Base-by-base conservation (phyloP, 192 early-diverging fungal genomes). In the Coemansia sp. region DNA sequence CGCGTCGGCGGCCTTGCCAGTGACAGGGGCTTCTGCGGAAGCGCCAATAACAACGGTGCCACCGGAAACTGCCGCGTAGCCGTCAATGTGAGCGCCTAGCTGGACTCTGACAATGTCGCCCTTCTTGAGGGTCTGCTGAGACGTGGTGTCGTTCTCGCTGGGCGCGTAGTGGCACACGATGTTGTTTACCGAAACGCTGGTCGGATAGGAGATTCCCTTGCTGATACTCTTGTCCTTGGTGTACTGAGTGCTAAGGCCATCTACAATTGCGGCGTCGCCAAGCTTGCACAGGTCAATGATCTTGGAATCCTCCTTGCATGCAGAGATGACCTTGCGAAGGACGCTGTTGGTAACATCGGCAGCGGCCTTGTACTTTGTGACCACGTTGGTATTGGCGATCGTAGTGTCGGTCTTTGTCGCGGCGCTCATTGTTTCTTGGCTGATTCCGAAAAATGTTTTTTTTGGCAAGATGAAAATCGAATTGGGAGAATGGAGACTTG, bases 311-410 rank as follows among this genome's bases (percentile, higher is more conserved):
- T 90, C 91, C 64, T 70, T 71, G 73, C 69, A 73, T 33, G 82
- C 64, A 5, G 84, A 65, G 69, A 79, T 38, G 38, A 81, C 67
- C 65, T 75, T 77, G 68, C 52, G 73, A 51, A 86, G 72, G 47
- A 74, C 74, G 54, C 90, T 86, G 84, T 96, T 95, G 74, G 94
- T 86, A 70, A 97, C 93, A 22, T 93, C 91, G 49, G 95, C 95
- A 34, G 95, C 94, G 46, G 91, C 90, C 88, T 93, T 92, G 91
- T 97, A 98, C 87, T 96, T 96, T 71, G 88, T 92, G 73, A 97
- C 86, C 33, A 96, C 93, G 71, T 85, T 86, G 36, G 87, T 76
- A 86, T 94, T 89, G 63, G 87, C 85, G 64, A 95, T 88, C 69
- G 87, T 87, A 77, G 80, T 88, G 77, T 80, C 64, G 34, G 72